These are phyloP conservation scores for Daldinia decipiens DNA, from an alignment of 495 filamentous ascomycete species.

Conservation along the genomic window DNA sequence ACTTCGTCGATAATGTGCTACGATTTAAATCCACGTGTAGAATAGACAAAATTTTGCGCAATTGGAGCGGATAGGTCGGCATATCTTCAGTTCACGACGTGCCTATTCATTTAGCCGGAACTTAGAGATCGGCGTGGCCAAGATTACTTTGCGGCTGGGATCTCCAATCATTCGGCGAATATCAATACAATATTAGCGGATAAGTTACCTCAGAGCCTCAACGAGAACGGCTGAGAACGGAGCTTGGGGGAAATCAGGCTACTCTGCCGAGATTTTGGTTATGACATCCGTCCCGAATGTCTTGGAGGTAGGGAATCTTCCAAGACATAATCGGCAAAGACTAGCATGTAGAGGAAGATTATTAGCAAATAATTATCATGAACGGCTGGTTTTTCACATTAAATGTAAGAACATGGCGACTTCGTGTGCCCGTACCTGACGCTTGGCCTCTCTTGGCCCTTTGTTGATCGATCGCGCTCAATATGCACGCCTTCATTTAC, in stretches of 20 bases:
- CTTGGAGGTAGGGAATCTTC: not conserved
- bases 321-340: conserved; percentile 13
- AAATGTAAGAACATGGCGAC: not conserved
- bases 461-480: conserved; percentile 17
- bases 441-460: conserved; percentile 30
- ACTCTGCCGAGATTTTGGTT: conserved; percentile 16
- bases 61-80: conserved; percentile 6
- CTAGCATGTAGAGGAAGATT: not conserved
- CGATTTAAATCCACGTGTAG: not conserved
- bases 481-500: conserved; percentile 17
- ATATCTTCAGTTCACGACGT: not conserved
- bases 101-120: conserved; percentile 31
- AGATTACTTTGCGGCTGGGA: conserved; percentile 10
- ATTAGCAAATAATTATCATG: not conserved
- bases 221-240: conserved; percentile 3
- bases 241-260: not conserved
- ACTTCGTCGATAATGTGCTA: not conserved
- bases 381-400: not conserved
- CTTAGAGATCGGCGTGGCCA: conserved; percentile 20
- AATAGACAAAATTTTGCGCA: not conserved
- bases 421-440: not conserved
- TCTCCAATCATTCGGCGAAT: conserved; percentile 12
- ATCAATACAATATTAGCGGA: not conserved
- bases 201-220: conserved; percentile 23
- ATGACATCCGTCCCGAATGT: conserved; percentile 1